Conservation (phyloP, 2,329 filamentous ascomycete genomes). For the Alternaria sp. region DNA sequence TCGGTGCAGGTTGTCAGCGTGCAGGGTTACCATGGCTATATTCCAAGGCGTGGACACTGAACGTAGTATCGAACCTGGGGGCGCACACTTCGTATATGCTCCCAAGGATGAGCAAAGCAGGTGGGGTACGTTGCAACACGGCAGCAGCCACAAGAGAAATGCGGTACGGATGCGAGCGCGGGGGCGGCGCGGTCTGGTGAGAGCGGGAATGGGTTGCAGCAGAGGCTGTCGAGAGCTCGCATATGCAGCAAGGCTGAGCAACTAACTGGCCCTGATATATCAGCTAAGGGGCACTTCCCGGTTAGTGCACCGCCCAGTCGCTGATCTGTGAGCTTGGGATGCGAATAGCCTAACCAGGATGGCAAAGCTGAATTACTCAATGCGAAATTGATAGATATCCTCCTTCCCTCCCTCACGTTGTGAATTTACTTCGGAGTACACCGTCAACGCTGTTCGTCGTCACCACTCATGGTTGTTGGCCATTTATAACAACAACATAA, state of each 20-base stretch:
- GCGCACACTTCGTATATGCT: background rate
- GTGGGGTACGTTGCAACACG: constrained; percentile 38
- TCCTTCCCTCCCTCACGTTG: constrained; percentile 12
- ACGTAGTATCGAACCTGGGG: constrained; percentile 14
- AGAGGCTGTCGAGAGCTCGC: constrained; percentile 27
- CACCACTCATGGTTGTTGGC: background rate
- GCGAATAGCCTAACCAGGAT: constrained; percentile 20
- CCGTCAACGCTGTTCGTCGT: constrained; percentile 6
- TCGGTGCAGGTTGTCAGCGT: constrained; percentile 16
- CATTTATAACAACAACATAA: background rate
- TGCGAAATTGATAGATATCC: constrained; percentile 31
- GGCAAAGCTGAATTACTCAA: constrained; percentile 6
- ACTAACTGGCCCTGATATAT: constrained; percentile 14
- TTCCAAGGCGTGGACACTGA: background rate
- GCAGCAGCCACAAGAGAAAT: constrained; percentile 24
- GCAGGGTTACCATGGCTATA: constrained; percentile 9
- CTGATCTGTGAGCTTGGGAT: background rate
- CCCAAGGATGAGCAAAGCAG: background rate
- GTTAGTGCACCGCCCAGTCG: constrained; percentile 12
- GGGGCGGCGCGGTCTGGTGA: background rate
- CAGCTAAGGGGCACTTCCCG: constrained; percentile 19
- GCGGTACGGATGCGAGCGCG: constrained; percentile 3
- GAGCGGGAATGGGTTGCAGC: constrained; percentile 4
- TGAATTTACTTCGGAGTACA: background rate
- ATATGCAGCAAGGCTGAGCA: constrained; percentile 36